Evolutionary conservation across 352 stramenopile species (phyloP), one percentile per base, ranked within the genome.

Genomic region (Pythium volutum): DNA sequence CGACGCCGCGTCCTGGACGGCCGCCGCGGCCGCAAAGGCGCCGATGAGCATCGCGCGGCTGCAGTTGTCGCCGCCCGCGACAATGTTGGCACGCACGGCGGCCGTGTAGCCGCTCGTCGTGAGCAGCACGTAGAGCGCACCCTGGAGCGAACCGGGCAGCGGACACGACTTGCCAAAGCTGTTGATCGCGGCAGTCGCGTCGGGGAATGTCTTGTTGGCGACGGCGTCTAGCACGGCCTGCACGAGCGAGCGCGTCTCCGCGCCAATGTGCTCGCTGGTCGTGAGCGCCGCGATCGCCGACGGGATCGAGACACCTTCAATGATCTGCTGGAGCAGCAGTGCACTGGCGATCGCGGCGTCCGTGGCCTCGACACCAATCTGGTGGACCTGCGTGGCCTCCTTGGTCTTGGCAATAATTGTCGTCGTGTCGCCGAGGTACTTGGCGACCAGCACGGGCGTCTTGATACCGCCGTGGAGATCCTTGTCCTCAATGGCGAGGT

Each of bases 11-110:
- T 67, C 67, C 33, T 65, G 43, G 45, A 59, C 50, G 0, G 56
- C 58, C 2, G 73, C 74, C 0, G 78, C 78, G 25, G 81, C 78
- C 9, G 69, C 57, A 38, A 78, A 60, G 34, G 81, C 81, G 29
- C 81, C 81, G 43, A 90, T 74, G 26, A 87, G 64, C 51, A 90
- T 84, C 25, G 78, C 71, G 26, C 81, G 76, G 27, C 81, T 87
- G 67, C 78, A 88, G 70, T 88, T 90, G 75, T 90, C 81, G 26
- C 78, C 78, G 20, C 81, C 81, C 0, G 81, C 76, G 29, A 78
- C 20, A 52, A 88, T 75, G 47, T 90, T 90, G 39, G 69, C 59
- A 39, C 76, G 75, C 38, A 90, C 38, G 1, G 78, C 75, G 27
- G 81, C 74, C 25, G 73, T 65, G 52, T 81, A 87, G 33, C 49